phyloP scores from a whole-genome alignment of 148 eudicot species.

The Spergularia bocconei region DNA sequence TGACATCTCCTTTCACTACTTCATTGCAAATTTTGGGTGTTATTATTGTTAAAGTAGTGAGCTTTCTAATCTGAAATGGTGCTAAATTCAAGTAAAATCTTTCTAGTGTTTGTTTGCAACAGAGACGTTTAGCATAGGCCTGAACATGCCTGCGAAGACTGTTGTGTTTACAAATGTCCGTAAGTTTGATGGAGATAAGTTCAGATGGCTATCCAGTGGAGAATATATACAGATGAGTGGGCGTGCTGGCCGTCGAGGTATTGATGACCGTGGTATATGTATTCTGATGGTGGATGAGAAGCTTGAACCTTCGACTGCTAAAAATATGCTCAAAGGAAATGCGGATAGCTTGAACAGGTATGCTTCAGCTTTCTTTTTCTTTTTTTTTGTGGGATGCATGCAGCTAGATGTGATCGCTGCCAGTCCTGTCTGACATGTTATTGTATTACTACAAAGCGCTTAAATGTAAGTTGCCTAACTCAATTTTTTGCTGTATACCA shows the following conservation, averaged over 20 bases:
- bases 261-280: conserved; percentile 97
- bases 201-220: conserved; percentile 97
- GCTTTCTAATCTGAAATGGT: conserved; percentile 4
- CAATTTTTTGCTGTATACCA: conserved; percentile 30
- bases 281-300: conserved; percentile 99
- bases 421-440: background rate
- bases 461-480: background rate
- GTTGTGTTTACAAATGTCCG: conserved; percentile 98
- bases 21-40: background rate
- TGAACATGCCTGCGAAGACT: conserved; percentile 99
- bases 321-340: conserved; percentile 88
- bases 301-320: conserved; percentile 96
- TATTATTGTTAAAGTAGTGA: background rate
- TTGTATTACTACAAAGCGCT: background rate
- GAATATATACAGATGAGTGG: conserved; percentile 99
- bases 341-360: conserved; percentile 98
- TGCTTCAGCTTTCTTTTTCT: conserved; percentile 3
- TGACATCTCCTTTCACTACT: background rate
- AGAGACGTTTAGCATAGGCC: conserved; percentile 97
- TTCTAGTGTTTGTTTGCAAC: conserved; percentile 96
- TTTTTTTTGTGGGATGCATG: background rate
- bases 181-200: conserved; percentile 94
- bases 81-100: conserved; percentile 28
- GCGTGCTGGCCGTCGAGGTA: conserved; percentile 99
- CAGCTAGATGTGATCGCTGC: background rate